Base-by-base conservation (phyloP, 768 basidiomycete genomes). In the Phylloporus sp. region DNA sequence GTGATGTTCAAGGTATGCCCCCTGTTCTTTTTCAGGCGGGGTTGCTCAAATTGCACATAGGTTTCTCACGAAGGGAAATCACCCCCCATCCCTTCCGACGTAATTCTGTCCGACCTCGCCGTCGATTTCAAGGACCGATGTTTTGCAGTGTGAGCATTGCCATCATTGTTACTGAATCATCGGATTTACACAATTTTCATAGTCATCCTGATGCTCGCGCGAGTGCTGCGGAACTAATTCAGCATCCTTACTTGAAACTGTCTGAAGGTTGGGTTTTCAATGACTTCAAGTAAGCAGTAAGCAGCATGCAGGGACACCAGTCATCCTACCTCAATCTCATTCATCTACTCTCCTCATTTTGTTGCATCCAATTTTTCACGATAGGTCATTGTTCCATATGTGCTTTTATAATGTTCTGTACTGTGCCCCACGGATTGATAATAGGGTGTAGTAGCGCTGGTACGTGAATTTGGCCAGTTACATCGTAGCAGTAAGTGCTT, bases 1-100 rank as follows among this genome's bases (percentile, higher is more conserved):
- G 93, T 97, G 49, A 90, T 99, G 84, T 88, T 90, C 68, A 90
- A 94, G 78, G 94, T 91, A 60, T 46, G 76, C 15, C 21, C 13
- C 5, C 21, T 9, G 24, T 39, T 39, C 23, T 5, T 23, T 13
- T 23, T 21, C 11, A 2, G 38, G 15, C 21, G 31, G 24, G 31
- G 11, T 46, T 24, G 3, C 26, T 32, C n/a, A 34, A 21, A 46
- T 48, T 29, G 40, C 33, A 34, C 17, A 15, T 56, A 95, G 92
- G 75, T 96, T 31, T 94, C 90, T 55, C 82, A 87, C 57, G 82
- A 85, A 46, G 83, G 88, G 56, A 77, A 81, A 52, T 83, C 86
- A 22, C 96, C 96, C 9, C 94, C 95, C 4, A 78, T 99, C 6
- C 96, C 95, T 3, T 77, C 83, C 15, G 87, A 90, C 45, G 80